Evolutionary conservation across 2,329 filamentous ascomycete genomes (phyloP).

Genomic region (Verticillium isaacii): DNA sequence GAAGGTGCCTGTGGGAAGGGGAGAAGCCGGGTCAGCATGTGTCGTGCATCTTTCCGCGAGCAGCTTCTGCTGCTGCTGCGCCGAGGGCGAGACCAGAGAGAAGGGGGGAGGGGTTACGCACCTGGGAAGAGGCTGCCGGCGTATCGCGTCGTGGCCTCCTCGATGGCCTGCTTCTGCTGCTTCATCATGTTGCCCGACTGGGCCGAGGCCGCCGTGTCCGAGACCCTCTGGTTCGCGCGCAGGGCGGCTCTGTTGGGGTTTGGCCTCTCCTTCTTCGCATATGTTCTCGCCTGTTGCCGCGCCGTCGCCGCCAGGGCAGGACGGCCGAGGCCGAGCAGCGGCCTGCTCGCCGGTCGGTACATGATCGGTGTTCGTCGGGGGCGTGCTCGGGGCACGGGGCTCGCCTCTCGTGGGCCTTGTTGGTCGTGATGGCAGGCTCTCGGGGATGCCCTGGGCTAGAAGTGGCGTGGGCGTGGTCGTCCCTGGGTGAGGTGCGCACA

Average conservation of each 20-base stretch:
- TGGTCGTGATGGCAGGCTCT: not conserved
- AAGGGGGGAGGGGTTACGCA: not conserved
- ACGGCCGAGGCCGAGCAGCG: slow-evolving; percentile 7
- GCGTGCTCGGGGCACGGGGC: not conserved
- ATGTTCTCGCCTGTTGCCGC: not conserved
- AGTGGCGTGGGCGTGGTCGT: not conserved
- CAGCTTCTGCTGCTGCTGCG: not conserved
- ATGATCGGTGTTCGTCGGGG: not conserved
- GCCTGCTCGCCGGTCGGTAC: slow-evolving; percentile 7
- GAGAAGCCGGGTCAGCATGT: not conserved
- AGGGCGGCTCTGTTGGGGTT: not conserved
- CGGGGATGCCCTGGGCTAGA: not conserved
- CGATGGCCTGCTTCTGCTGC: not conserved
- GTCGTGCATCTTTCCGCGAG: not conserved
- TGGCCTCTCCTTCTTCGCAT: not conserved
- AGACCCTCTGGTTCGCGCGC: not conserved
- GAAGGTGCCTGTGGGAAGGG: slow-evolving; percentile 40
- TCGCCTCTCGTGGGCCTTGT: not conserved
- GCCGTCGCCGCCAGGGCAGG: not conserved
- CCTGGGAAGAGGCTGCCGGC: slow-evolving; percentile 1
- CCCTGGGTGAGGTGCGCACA: not conserved
- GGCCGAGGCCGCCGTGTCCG: not conserved
- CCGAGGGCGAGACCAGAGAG: not conserved
- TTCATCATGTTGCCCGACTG: not conserved
- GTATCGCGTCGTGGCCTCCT: not conserved